phyloP scores from a whole-genome alignment of 2,329 filamentous ascomycete species.

The Blastomyces emzantsi region DNA sequence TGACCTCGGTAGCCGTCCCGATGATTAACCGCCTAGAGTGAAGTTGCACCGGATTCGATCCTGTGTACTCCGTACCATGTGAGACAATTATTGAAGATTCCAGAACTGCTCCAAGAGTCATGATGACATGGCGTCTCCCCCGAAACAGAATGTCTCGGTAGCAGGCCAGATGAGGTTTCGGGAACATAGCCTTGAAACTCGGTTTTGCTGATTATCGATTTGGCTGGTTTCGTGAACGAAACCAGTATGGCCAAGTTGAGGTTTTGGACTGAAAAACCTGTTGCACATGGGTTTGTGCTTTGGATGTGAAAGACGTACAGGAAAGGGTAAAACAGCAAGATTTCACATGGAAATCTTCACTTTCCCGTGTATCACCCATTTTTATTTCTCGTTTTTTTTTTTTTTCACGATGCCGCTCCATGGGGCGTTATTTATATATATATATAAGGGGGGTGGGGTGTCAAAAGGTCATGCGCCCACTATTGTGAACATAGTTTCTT shows the following conservation, averaged over 20 bases:
- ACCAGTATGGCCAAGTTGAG: neutral
- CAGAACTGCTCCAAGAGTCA: too few relatives aligned
- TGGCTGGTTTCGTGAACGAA: neutral
- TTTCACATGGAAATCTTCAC: neutral
- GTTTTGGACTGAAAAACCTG: constrained; percentile 23
- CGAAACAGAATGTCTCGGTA: neutral
- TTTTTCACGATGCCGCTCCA: constrained; percentile 15
- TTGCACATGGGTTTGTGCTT: neutral
- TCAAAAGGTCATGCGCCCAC: constrained; percentile 16
- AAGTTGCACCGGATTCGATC: too few relatives aligned
- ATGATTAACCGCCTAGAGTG: too few relatives aligned
- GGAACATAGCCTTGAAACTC: neutral
- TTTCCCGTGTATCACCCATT: constrained; percentile 13
- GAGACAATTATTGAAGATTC: too few relatives aligned
- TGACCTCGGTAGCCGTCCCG: too few relatives aligned
- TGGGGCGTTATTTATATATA: too few relatives aligned
- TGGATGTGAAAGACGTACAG: neutral
- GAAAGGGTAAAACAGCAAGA: neutral
- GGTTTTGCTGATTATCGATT: neutral
- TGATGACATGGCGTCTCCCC: too few relatives aligned
- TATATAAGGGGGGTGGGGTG: too few relatives aligned
- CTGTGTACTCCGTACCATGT: too few relatives aligned
- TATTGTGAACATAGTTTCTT: constrained; percentile 39
- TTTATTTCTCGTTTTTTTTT: too few relatives aligned
- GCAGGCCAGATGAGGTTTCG: neutral